Evolutionary conservation across 768 basidiomycete genomes (phyloP).

Genomic region (Tremella mesenterica): DNA sequence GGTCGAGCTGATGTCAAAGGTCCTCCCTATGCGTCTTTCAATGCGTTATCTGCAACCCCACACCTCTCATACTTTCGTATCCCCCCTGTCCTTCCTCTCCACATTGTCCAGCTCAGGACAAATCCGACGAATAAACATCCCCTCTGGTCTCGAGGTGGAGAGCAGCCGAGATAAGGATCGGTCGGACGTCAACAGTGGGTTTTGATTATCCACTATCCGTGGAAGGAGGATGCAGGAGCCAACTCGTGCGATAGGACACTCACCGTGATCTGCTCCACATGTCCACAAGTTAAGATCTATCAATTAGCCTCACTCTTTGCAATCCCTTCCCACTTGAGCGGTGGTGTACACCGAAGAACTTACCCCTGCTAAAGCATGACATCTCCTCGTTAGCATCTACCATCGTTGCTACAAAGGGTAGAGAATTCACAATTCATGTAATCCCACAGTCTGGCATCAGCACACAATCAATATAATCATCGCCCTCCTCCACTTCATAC

Average conservation of each 20-base stretch:
- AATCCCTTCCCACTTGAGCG: neutral
- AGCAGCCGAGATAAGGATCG: neutral
- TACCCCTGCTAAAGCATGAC: slow-evolving; percentile 43
- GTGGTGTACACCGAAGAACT: neutral
- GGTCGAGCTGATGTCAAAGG: slow-evolving; percentile 35
- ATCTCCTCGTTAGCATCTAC: slow-evolving; percentile 13
- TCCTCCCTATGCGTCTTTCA: no score
- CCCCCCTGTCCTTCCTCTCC: no score
- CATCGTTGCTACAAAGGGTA: neutral
- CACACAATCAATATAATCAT: neutral
- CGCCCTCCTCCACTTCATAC: neutral
- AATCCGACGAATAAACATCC: no score
- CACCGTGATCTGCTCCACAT: slow-evolving; percentile 29
- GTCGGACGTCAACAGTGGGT: no score
- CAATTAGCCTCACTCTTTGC: neutral
- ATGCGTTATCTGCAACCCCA: no score
- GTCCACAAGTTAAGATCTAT: slow-evolving; percentile 26
- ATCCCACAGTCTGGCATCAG: slow-evolving; percentile 34
- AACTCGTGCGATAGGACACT: neutral
- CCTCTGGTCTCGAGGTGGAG: neutral
- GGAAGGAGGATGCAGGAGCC: neutral
- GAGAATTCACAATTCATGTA: slow-evolving; percentile 38
- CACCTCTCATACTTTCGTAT: no score
- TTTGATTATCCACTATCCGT: no score
- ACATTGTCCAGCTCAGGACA: no score